Evolutionary conservation across 2,329 filamentous ascomycete species (phyloP).

Genomic region (Alternaria triticina): DNA sequence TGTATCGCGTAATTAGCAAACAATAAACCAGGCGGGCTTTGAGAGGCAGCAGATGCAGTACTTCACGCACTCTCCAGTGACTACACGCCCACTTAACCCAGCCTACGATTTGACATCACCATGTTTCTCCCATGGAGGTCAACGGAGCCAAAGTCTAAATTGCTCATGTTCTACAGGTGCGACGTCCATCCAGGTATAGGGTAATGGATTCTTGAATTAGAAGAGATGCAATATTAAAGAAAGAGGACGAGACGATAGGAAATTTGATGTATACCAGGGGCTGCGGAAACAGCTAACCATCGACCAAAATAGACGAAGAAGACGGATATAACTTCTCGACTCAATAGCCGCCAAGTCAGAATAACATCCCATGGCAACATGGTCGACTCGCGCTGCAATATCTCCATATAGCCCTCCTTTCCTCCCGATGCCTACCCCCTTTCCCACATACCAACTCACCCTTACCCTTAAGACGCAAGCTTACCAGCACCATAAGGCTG

Average conservation of each 20-base stretch:
- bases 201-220: neutral
- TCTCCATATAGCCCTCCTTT: neutral
- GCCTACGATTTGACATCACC: no score
- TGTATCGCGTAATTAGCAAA: neutral
- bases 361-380: neutral
- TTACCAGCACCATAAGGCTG: neutral
- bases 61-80: neutral
- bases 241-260: neutral
- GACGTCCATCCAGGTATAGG: neutral
- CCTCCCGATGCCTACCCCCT: neutral
- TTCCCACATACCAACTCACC: neutral
- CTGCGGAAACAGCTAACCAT: neutral
- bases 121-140: neutral
- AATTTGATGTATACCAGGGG: neutral
- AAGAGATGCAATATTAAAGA: neutral
- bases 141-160: neutral
- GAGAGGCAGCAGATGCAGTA: neutral
- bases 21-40: neutral
- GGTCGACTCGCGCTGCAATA: neutral
- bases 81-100: no score
- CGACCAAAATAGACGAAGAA: neutral
- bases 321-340: neutral
- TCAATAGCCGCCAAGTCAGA: neutral
- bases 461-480: neutral
- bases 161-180: neutral